Evolutionary conservation across 2,329 filamentous ascomycete species (phyloP).

Genomic region (Cladosporium halotolerans): DNA sequence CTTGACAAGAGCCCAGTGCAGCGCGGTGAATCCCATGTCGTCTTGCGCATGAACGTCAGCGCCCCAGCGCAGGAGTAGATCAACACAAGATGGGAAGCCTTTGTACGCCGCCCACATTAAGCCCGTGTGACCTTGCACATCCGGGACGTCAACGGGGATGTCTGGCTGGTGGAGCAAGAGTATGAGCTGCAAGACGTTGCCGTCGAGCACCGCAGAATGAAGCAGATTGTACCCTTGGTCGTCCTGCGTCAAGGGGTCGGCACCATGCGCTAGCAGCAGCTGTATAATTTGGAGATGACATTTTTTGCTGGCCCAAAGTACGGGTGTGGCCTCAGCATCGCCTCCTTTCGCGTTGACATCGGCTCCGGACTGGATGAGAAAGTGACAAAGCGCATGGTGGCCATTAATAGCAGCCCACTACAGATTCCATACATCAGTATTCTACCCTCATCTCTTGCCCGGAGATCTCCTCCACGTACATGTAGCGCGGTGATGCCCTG

Average conservation of each 20-base stretch:
- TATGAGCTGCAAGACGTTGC: conserved; percentile 83
- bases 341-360: conserved; percentile 94
- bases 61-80: conserved; percentile 88
- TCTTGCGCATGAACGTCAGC: conserved; percentile 87
- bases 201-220: conserved; percentile 94
- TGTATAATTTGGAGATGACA: conserved; percentile 97
- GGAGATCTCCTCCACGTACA: conserved; percentile 46
- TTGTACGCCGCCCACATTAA: conserved; percentile 99
- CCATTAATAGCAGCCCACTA: conserved; percentile 99
- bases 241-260: conserved; percentile 86
- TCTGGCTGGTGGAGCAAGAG: conserved; percentile 82
- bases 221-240: conserved; percentile 97
- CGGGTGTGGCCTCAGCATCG: conserved; percentile 85
- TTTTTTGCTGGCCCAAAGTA: conserved; percentile 94
- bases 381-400: conserved; percentile 94
- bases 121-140: conserved; percentile 84
- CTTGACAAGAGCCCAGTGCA: conserved; percentile 96
- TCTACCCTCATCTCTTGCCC: conserved; percentile 6
- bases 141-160: conserved; percentile 85
- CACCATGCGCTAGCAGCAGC: conserved; percentile 82
- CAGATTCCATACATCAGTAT: background rate
- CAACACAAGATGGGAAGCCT: conserved; percentile 85
- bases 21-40: conserved; percentile 85
- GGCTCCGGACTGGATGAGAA: conserved; percentile 77
- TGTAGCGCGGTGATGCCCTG: conserved; percentile 95